phyloP scores from a whole-genome alignment of 345 rosid species.

The Rhizophora apiculata region DNA sequence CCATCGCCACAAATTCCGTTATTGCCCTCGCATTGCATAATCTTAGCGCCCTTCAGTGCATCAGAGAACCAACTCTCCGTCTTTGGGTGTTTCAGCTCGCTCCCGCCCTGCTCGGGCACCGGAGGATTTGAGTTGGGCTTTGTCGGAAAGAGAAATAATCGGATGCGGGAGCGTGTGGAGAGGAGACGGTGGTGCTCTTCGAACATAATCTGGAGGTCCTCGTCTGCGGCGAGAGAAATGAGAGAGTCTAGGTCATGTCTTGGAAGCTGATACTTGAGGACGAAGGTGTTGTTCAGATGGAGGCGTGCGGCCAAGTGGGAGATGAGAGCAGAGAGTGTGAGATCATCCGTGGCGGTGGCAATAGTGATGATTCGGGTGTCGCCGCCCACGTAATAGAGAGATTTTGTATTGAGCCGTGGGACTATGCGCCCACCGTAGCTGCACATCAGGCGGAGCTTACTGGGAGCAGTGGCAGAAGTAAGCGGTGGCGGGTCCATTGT shows the following conservation, averaged over 20 bases:
- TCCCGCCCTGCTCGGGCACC: constrained; percentile 9
- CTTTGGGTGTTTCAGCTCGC: constrained; percentile 57
- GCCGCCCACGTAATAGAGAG: constrained; percentile 45
- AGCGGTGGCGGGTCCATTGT: constrained; percentile 9
- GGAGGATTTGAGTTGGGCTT: constrained; percentile 4
- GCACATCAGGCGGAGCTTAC: constrained; percentile 73
- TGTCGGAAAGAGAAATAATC: constrained; percentile 35
- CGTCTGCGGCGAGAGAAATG: constrained; percentile 41
- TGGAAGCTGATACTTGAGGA: constrained; percentile 51
- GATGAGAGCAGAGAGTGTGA: constrained; percentile 32
- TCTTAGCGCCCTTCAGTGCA: constrained; percentile 58
- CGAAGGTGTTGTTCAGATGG: constrained; percentile 27
- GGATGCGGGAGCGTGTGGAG: constrained; percentile 30
- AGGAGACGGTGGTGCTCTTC: constrained; percentile 37
- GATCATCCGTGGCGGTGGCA: constrained; percentile 18
- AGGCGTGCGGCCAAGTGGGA: constrained; percentile 38
- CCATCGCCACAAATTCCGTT: not conserved
- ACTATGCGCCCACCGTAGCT: constrained; percentile 70
- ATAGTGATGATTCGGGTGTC: constrained; percentile 51
- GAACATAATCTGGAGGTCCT: constrained; percentile 42
- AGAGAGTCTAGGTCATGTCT: constrained; percentile 48
- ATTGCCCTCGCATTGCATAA: constrained; percentile 33
- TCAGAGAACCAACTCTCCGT: constrained; percentile 79
- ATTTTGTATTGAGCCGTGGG: constrained; percentile 47
- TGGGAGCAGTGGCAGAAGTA: not conserved